These are phyloP conservation scores for Suillus americanus DNA, from an alignment of 768 basidiomycete genomes.

Conservation along the genomic window DNA sequence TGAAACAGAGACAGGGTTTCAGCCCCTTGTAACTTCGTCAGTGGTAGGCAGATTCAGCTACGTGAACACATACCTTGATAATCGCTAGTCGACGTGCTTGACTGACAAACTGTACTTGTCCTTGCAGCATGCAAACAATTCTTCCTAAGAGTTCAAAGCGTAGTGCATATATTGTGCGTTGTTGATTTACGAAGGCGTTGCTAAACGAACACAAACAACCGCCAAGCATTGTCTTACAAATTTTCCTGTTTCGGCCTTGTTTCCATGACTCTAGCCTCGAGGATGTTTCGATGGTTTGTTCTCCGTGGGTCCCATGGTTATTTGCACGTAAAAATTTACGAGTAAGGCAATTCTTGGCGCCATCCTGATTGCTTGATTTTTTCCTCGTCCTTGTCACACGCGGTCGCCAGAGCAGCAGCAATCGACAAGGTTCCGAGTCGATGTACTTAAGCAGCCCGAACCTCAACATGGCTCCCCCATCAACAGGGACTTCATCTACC, in stretches of 20 bases:
- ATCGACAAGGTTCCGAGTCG: not conserved
- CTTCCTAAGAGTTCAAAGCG: no score
- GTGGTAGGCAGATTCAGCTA: not conserved
- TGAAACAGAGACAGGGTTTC: not conserved
- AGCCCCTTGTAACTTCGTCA: not conserved
- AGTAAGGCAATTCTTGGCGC: constrained; percentile 8
- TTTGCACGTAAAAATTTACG: not conserved
- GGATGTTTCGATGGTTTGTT: not conserved
- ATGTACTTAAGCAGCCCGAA: constrained; percentile 13
- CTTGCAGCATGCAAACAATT: not conserved
- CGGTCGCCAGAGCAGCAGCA: constrained; percentile 9
- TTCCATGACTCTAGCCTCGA: constrained; percentile 7
- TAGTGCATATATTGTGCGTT: constrained; percentile 10
- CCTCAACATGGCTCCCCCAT: not conserved
- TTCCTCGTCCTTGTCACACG: constrained; percentile 1
- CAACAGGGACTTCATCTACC: no score
- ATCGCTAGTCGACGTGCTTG: not conserved
- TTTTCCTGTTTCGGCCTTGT: constrained; percentile 8
- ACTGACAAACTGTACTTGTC: not conserved
- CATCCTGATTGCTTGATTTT: constrained; percentile 8
- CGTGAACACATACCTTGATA: not conserved
- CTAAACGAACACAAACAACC: constrained; percentile 21
- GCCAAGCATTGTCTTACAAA: constrained; percentile 7
- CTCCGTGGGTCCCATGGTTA: constrained; percentile 1
- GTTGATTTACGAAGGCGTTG: constrained; percentile 17